Percentiles rank a stretch among this genome's conserved stretches.
Conservation (phyloP, 805 yeast species). For the Zygosaccharomyces lentus region DNA sequence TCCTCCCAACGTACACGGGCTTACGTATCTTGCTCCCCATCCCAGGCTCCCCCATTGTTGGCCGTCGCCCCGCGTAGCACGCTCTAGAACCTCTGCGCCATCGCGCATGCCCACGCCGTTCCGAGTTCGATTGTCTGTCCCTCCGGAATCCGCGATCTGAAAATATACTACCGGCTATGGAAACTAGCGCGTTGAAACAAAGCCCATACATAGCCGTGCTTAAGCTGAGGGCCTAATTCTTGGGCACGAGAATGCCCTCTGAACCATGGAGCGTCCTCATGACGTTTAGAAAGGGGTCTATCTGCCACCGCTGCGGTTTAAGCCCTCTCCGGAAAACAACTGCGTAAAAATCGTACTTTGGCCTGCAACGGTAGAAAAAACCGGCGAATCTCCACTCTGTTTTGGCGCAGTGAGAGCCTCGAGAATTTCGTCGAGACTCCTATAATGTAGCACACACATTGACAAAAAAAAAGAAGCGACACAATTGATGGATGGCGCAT, state of each 20-base stretch:
- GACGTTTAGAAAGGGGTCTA: neutral
- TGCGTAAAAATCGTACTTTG: neutral
- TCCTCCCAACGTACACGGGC: too few species aligned
- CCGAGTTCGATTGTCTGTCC: neutral
- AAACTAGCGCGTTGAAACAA: neutral
- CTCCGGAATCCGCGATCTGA: neutral
- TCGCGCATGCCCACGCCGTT: neutral
- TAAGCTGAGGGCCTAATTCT: neutral
- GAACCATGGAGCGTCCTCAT: neutral
- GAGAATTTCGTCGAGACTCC: slow-evolving; percentile 5
- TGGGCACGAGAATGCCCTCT: neutral
- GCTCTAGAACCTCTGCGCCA: neutral
- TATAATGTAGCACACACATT: neutral
- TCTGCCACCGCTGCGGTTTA: neutral
- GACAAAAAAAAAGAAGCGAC: slow-evolving; percentile 1
- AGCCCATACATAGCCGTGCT: neutral
- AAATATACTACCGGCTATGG: neutral
- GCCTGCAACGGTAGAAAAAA: neutral
- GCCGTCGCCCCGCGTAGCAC: neutral
- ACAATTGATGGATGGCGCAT: neutral
- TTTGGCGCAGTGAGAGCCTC: slow-evolving; percentile 5
- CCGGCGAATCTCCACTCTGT: neutral
- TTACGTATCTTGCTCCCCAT: too few species aligned
- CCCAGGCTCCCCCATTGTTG: neutral
- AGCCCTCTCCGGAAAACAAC: slow-evolving; percentile 1